Evolutionary conservation across 2,329 filamentous ascomycete species (phyloP), one percentile per base, ranked within the genome.

Genomic region (Colletotrichum sidae): DNA sequence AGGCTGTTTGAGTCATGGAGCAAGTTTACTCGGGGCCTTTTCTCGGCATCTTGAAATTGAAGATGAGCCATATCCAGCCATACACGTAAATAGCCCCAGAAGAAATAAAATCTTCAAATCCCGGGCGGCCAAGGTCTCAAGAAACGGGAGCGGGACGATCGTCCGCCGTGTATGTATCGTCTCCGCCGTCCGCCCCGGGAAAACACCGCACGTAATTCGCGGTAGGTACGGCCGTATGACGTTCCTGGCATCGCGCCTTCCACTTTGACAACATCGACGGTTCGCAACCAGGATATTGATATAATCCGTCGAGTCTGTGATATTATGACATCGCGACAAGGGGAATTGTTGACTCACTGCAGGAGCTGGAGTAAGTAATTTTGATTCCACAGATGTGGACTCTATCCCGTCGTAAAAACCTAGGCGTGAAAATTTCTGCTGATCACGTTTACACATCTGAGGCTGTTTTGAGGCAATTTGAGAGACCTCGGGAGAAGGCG

Each of bases 401-500:
- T 37, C 11, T 33, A 42, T 55, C 5, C n/a, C 15, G 44, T 49
- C 10, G 44, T 15, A 10, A 6, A 4, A 17, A 17, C 6, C n/a
- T 17, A 33, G 57, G 25, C 4, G 38, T n/a, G 17, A 35, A 39
- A 56, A 49, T 33, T 15, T 44, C 56, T 56, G 45, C 42, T 34
- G 17, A 56, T 60, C 50, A 60, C 56, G 45, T 41, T 62, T 12
- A 17, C 51, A 33, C 13, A 39, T 50, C 15, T 44, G 42, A 54
- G 41, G 58, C 53, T 37, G 35, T 55, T 55, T 55, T 65, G 17
- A 34, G 25, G 56, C 11, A 15, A 44, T 17, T 35, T 25, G 25
- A 39, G 45, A 61, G 45, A n/a, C 12, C 34, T 52, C 45, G 57
- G 62, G 62, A 65, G 51, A 61, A 65, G 45, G 51, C 62, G 62